Conservation (phyloP, 2,329 filamentous ascomycete genomes). For the Colletotrichum phormii region DNA sequence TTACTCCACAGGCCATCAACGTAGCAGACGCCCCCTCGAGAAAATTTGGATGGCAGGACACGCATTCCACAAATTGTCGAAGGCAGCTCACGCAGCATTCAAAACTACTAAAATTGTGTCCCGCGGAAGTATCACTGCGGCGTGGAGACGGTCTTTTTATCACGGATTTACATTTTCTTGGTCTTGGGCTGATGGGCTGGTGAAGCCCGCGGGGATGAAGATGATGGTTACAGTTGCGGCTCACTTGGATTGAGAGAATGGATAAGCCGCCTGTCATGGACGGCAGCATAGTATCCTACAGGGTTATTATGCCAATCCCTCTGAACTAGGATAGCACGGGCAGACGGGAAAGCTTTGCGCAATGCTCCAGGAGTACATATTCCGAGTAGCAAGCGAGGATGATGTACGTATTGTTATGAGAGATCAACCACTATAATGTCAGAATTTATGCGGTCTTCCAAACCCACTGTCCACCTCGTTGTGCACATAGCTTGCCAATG, state of each 20-base stretch:
- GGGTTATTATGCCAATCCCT: neutral
- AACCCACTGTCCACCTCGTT: neutral
- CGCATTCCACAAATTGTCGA: neutral
- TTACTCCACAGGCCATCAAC: neutral
- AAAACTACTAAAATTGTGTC: neutral
- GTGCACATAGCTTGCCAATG: neutral
- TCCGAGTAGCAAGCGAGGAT: constrained; percentile 7
- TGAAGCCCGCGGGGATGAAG: neutral
- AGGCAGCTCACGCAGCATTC: neutral
- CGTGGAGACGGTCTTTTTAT: neutral
- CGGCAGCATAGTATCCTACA: neutral
- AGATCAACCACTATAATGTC: constrained; percentile 35
- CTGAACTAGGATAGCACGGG: constrained; percentile 11
- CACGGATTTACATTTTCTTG: neutral
- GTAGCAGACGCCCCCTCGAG: neutral
- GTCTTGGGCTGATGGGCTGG: constrained; percentile 5
- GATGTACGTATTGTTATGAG: constrained; percentile 38
- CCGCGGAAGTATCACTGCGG: neutral
- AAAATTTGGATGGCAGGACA: neutral
- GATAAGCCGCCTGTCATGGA: neutral
- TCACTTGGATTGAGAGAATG: neutral
- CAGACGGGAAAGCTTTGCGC: neutral
- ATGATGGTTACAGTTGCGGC: neutral
- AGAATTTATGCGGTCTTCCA: constrained; percentile 30
- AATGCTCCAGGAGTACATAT: neutral